Evolutionary conservation across 352 stramenopile species (phyloP), one percentile per base, ranked within the genome.

Genomic region (Phytophthora macrochlamydospora): DNA sequence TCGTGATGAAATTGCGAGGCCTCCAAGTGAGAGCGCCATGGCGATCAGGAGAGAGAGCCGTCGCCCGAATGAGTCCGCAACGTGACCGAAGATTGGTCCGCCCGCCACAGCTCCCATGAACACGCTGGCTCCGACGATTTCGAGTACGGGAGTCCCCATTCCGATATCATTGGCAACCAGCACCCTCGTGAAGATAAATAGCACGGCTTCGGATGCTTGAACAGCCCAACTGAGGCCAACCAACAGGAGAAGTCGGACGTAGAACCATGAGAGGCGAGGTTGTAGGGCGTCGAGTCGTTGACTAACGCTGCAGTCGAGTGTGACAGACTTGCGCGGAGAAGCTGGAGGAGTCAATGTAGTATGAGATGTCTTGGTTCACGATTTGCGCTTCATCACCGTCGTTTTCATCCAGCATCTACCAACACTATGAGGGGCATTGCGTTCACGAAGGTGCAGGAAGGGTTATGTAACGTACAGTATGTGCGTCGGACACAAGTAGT

Each of bases 171-270:
- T 72, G 18, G 56, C 48, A 40, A 86, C 65, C 5, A 69, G 51
- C 7, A 40, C 49, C 11, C 75, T 58, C 33, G 72, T 78, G 65
- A 76, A 86, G 2, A 64, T 43, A 31, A 86, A 79, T n/a, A 83
- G 51, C 2, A 63, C 65, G 7, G 78, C 71, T 32, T 76, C 72
- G 37, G 73, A 60, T 30, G 77, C 58, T 70, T 80, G 70, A 56
- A 86, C 62, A 14, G 69, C 72, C 75, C 75, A 82, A 11, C 68
- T 76, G 29, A 75, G 46, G 9, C 77, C 77, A 7, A 54, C 57
- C 35, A 72, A 24, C 24, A 75, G 30, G 18, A 86, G 46, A 31
- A 86, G 49, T 7, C 62, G 62, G 48, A 78, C 45, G 62, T 78
- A 80, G 32, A 76, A 76, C 35, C 51, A 65, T 51, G 67, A 83